phyloP scores from a whole-genome alignment of 1,284 basidiomycete species.

The Puccinia hordei region DNA sequence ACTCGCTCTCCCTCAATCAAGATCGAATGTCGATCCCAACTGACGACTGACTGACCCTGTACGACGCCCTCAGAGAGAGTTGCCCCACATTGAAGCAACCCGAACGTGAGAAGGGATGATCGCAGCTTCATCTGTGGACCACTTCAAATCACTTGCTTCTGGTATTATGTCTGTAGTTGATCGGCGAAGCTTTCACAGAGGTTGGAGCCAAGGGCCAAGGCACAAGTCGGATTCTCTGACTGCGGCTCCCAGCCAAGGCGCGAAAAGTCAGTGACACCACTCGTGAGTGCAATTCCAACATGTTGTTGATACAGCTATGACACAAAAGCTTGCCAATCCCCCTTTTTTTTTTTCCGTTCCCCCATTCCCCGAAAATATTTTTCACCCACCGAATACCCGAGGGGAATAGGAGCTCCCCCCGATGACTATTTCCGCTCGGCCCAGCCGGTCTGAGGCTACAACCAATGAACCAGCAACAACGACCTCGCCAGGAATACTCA shows the following conservation, averaged over 20 bases:
- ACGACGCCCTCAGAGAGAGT: neutral
- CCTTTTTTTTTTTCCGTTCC: no score
- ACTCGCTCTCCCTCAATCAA: conserved; percentile 65
- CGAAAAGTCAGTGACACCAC: neutral
- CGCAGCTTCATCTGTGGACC: neutral
- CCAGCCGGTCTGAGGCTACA: no score
- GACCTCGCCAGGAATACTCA: no score
- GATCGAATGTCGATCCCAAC: conserved; percentile 68
- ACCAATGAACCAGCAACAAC: no score
- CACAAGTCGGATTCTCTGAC: neutral
- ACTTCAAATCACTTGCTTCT: neutral
- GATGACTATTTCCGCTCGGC: no score
- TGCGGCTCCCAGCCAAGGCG: neutral
- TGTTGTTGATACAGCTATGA: no score
- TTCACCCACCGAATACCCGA: no score
- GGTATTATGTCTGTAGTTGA: neutral
- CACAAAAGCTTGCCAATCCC: no score
- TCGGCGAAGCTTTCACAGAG: neutral
- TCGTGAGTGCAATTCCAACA: no score
- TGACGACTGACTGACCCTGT: conserved; percentile 60
- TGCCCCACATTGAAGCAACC: neutral
- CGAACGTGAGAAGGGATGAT: neutral
- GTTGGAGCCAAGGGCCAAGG: no score
- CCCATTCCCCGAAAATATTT: no score
- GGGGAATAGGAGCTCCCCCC: no score